A percentile compares a stretch with the other conserved stretches of the same genome.
These are phyloP conservation scores for Trichophyton benhamiae DNA, from an alignment of 2,329 filamentous ascomycete genomes.

Conservation along the genomic window DNA sequence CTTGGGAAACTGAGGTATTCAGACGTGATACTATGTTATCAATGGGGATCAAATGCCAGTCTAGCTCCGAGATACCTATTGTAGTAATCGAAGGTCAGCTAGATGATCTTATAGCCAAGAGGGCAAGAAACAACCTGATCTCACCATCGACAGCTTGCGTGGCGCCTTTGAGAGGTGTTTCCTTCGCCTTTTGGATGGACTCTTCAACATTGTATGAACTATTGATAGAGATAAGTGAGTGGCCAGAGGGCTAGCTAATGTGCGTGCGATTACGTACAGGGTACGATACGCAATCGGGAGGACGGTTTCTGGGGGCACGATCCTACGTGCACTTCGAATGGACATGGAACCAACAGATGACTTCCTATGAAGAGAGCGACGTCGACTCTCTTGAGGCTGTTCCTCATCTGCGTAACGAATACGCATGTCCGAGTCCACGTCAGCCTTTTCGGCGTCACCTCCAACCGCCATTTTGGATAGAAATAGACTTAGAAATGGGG, in stretches of 20 bases:
- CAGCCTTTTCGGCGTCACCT: conserved; percentile 9
- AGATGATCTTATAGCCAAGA: background rate
- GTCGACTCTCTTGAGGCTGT: conserved; percentile 4
- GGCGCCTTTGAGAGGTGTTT: background rate
- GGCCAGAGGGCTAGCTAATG: background rate
- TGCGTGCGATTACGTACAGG: conserved; percentile 5
- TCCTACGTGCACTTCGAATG: conserved; percentile 10
- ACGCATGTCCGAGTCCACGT: background rate
- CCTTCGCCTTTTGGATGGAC: conserved; percentile 5
- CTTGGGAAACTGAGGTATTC: conserved; percentile 43
- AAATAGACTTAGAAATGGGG: background rate
- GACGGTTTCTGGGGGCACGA: conserved; percentile 11
- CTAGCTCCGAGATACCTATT: conserved; percentile 46
- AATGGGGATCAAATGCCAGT: conserved; percentile 53
- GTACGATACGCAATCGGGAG: conserved; percentile 13
- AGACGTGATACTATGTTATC: conserved; percentile 50
- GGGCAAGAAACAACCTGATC: background rate
- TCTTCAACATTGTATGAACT: conserved; percentile 13
- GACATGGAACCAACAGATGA: conserved; percentile 11
- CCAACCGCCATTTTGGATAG: background rate
- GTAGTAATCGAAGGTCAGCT: background rate
- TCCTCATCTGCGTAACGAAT: conserved; percentile 11
- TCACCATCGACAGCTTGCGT: background rate
- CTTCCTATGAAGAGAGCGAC: conserved; percentile 7
- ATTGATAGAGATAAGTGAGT: background rate